These are phyloP conservation scores for Laetiporus sulphureus DNA, from an alignment of 1,284 basidiomycete genomes.

Conservation along the genomic window DNA sequence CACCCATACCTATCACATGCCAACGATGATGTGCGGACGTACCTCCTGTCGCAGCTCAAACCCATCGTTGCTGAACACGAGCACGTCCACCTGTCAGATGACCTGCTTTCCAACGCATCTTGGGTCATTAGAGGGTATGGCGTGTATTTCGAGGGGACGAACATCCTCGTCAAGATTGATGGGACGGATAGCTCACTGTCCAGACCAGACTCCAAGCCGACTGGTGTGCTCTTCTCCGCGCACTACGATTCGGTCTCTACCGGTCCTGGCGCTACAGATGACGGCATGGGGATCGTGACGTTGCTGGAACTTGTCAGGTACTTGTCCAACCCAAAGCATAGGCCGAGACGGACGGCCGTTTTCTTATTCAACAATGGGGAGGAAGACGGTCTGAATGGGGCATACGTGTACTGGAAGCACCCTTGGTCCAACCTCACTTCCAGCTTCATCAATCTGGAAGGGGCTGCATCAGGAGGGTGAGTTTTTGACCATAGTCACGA, in stretches of 20 bases:
- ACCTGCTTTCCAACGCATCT: constrained; percentile 51
- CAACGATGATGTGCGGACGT: constrained; percentile 58
- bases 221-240: constrained; percentile 68
- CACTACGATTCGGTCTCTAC: constrained; percentile 79
- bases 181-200: constrained; percentile 35
- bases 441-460: constrained; percentile 74
- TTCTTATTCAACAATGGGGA: constrained; percentile 84
- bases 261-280: constrained; percentile 67
- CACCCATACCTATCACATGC: constrained; percentile 73
- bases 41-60: constrained; percentile 49
- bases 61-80: constrained; percentile 36
- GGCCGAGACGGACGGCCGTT: constrained; percentile 53
- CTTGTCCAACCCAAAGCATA: constrained; percentile 35
- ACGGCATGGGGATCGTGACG: constrained; percentile 68
- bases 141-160: constrained; percentile 67
- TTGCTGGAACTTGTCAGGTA: constrained; percentile 60
- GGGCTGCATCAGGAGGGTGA: constrained; percentile 73
- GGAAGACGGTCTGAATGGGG: constrained; percentile 69
- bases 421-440: constrained; percentile 62
- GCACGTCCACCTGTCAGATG: constrained; percentile 45
- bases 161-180: constrained; percentile 64
- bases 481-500: constrained; percentile 19
- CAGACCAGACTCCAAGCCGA: constrained; percentile 15
- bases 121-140: constrained; percentile 30
- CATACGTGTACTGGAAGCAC: constrained; percentile 58